Conservation (phyloP, 768 basidiomycete species). For the Tephrocybe sp. region DNA sequence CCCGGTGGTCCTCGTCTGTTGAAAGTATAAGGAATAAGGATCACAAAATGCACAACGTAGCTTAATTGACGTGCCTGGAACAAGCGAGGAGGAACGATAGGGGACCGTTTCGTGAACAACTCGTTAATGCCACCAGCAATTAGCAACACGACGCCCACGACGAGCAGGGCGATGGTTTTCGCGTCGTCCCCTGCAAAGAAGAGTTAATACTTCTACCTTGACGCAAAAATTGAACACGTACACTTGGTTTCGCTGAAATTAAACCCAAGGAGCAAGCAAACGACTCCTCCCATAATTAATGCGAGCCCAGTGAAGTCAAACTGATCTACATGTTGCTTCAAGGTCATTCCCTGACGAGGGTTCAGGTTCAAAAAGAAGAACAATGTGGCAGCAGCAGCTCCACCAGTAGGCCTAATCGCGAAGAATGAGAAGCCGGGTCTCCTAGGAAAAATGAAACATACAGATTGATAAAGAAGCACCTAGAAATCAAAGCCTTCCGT, state of each 20-base stretch:
- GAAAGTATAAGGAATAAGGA: not conserved
- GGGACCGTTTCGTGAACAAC: slow-evolving; percentile 55
- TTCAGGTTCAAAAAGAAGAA: slow-evolving; percentile 82
- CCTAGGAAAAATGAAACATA: slow-evolving; percentile 27
- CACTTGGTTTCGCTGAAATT: slow-evolving; percentile 67
- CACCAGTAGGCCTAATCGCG: slow-evolving; percentile 63
- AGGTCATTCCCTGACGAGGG: slow-evolving; percentile 57
- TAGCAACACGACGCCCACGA: slow-evolving; percentile 53
- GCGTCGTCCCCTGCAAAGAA: slow-evolving; percentile 47
- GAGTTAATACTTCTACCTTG: not conserved
- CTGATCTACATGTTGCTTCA: slow-evolving; percentile 55
- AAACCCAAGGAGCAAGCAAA: slow-evolving; percentile 70
- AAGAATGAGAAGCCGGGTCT: not conserved
- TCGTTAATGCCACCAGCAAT: slow-evolving; percentile 57
- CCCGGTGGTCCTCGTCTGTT: slow-evolving; percentile 69
- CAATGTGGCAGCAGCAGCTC: slow-evolving; percentile 55
- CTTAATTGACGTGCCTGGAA: slow-evolving; percentile 50
- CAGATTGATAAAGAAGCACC: slow-evolving; percentile 80
- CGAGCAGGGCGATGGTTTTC: slow-evolving; percentile 61
- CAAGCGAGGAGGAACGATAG: slow-evolving; percentile 71
- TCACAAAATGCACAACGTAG: not conserved
- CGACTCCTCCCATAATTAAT: slow-evolving; percentile 62
- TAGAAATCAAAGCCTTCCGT: slow-evolving; percentile 15
- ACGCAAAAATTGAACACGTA: slow-evolving; percentile 29
- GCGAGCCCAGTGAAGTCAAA: slow-evolving; percentile 73